Evolutionary conservation across 768 basidiomycete species (phyloP).

Genomic region (Rhodotorula toruloides): DNA sequence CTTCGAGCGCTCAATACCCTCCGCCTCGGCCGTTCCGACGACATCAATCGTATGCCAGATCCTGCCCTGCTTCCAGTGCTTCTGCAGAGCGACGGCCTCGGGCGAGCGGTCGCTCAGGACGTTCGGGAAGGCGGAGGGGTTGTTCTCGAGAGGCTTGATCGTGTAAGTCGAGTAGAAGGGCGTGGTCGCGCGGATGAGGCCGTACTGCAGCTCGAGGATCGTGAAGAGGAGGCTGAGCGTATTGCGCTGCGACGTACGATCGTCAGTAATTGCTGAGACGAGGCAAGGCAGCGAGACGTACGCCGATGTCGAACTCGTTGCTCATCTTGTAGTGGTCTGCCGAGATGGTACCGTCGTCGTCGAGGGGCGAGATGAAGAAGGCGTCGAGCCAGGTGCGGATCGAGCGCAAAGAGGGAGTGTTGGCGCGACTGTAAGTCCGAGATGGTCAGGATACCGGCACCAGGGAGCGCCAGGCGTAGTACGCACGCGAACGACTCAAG

Average conservation of each 20-base stretch:
- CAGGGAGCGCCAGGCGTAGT: not conserved
- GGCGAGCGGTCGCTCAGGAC: conserved; percentile 46
- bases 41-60: conserved; percentile 48
- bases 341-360: conserved; percentile 29
- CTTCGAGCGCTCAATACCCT: conserved; percentile 45
- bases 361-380: conserved; percentile 27
- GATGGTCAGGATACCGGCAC: not conserved
- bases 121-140: conserved; percentile 42
- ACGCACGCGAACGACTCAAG: conserved; percentile 51
- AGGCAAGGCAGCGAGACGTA: conserved; percentile 31
- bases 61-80: conserved; percentile 45
- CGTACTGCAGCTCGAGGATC: conserved; percentile 51
- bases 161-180: conserved; percentile 53
- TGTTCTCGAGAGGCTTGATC: conserved; percentile 44
- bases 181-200: conserved; percentile 47
- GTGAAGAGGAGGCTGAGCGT: conserved; percentile 53
- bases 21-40: conserved; percentile 42
- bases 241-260: conserved; percentile 45
- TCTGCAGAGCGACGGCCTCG: conserved; percentile 47
- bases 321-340: conserved; percentile 26
- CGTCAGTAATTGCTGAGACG: not conserved
- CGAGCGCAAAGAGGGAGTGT: conserved; percentile 50
- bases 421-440: conserved; percentile 47
- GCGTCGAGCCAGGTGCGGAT: conserved; percentile 33
- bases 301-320: conserved; percentile 49